phyloP scores from a whole-genome alignment of 441 rosid genomes.

The Croton laevigatus region DNA sequence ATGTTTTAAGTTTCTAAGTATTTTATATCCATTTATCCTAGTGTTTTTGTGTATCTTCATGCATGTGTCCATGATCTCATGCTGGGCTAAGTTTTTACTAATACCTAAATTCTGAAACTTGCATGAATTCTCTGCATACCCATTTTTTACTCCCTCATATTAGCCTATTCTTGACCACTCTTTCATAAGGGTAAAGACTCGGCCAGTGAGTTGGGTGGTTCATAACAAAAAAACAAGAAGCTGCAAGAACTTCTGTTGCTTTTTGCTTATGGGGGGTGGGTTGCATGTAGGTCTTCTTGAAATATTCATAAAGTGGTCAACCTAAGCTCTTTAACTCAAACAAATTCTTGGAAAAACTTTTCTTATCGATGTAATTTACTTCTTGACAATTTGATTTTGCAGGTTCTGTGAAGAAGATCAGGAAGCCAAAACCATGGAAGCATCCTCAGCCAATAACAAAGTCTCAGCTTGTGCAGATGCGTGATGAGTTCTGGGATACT shows the following conservation, averaged over 20 bases:
- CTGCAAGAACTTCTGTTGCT: background rate
- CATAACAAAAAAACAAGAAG: background rate
- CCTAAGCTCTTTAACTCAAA: background rate
- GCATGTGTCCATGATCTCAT: background rate
- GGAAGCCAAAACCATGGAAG: slow-evolving; percentile 88
- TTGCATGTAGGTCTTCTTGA: background rate
- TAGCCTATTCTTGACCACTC: background rate
- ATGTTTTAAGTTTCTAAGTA: background rate
- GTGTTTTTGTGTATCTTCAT: background rate
- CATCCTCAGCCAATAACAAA: slow-evolving; percentile 76
- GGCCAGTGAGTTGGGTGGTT: background rate
- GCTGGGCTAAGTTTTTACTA: background rate
- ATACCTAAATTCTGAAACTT: background rate
- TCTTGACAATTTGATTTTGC: slow-evolving; percentile 18
- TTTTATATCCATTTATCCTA: background rate
- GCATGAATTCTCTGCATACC: background rate
- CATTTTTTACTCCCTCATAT: too few relatives aligned
- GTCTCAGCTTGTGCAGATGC: slow-evolving; percentile 69
- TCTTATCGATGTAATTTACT: background rate
- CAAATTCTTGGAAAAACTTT: background rate
- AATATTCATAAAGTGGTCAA: background rate
- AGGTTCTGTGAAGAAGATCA: slow-evolving; percentile 63
- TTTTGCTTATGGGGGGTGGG: background rate
- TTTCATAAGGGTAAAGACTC: background rate
- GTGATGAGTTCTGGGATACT: slow-evolving; percentile 97